These are phyloP conservation scores for Xylariales sp. DNA, from an alignment of 2,329 filamentous ascomycete species.

Conservation along the genomic window DNA sequence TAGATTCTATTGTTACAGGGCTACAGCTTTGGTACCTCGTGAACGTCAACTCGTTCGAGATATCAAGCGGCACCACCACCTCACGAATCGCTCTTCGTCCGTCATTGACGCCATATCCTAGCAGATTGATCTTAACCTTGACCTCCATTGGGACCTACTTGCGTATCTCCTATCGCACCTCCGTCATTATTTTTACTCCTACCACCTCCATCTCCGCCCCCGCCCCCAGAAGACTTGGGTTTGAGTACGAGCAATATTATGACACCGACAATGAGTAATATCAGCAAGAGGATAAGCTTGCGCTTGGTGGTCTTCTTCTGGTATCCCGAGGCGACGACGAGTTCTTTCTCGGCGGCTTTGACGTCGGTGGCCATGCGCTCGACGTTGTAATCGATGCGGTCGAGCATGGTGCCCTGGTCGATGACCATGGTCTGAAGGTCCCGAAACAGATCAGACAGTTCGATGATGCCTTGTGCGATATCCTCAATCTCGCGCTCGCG, in stretches of 20 bases:
- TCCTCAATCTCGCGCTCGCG: slow-evolving; percentile 97
- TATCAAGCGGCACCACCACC: slow-evolving; percentile 14
- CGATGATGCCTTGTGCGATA: slow-evolving; percentile 97
- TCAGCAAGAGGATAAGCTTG: slow-evolving; percentile 89
- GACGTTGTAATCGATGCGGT: slow-evolving; percentile 98
- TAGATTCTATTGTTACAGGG: slow-evolving; percentile 39
- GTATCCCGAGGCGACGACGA: slow-evolving; percentile 88
- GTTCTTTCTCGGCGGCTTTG: slow-evolving; percentile 90
- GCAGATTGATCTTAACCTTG: slow-evolving; percentile 22
- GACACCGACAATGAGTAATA: slow-evolving; percentile 85
- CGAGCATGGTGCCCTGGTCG: slow-evolving; percentile 89
- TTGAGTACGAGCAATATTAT: slow-evolving; percentile 87
- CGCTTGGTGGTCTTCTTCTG: slow-evolving; percentile 89
- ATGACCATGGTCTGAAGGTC: slow-evolving; percentile 97
- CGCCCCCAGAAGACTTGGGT: slow-evolving; percentile 65
- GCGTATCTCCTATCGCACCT: slow-evolving; percentile 16
- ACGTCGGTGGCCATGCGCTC: slow-evolving; percentile 95
- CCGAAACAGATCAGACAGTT: slow-evolving; percentile 94
- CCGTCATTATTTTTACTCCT: slow-evolving; percentile 3
- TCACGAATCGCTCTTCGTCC: neutral
- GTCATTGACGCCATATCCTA: slow-evolving; percentile 9
- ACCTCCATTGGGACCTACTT: slow-evolving; percentile 17
- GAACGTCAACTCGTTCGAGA: slow-evolving; percentile 17
- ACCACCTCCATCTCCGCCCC: slow-evolving; percentile 23
- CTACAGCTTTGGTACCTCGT: slow-evolving; percentile 30